These are phyloP conservation scores for Colletotrichum zoysiae DNA, from an alignment of 2,329 filamentous ascomycete genomes.

Conservation along the genomic window DNA sequence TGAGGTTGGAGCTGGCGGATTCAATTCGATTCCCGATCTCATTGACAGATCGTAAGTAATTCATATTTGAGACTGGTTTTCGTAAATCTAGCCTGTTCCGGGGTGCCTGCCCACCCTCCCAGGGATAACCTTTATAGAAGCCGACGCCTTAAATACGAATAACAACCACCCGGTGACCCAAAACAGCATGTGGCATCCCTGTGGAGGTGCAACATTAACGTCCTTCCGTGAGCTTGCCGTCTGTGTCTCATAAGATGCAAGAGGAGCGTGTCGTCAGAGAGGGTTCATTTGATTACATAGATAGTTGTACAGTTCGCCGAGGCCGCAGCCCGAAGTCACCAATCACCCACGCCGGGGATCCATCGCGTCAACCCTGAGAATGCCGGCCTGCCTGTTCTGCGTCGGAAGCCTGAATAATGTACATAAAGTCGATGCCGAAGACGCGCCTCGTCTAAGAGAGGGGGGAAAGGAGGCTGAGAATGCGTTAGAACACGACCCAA, in stretches of 20 bases:
- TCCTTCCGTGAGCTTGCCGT: neutral
- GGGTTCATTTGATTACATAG: slow-evolving; percentile 42
- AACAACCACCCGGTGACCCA: neutral
- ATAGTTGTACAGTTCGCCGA: slow-evolving; percentile 38
- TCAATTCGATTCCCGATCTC: no score
- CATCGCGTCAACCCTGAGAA: slow-evolving; percentile 17
- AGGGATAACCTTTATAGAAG: neutral
- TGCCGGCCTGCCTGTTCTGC: slow-evolving; percentile 7
- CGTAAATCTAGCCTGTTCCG: neutral
- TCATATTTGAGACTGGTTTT: neutral
- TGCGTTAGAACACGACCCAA: slow-evolving; percentile 43
- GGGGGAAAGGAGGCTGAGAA: slow-evolving; percentile 70
- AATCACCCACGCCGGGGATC: slow-evolving; percentile 5
- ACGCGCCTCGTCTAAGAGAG: slow-evolving; percentile 62
- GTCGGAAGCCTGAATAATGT: slow-evolving; percentile 35
- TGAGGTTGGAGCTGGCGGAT: neutral
- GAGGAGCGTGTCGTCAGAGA: slow-evolving; percentile 33
- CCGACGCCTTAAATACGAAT: neutral
- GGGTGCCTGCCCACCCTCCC: no score
- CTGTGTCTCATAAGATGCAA: neutral
- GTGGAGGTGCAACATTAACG: neutral
- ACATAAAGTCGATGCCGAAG: slow-evolving; percentile 36
- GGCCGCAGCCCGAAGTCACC: slow-evolving; percentile 9
- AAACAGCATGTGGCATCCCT: neutral
- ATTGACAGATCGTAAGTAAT: neutral